Evolutionary conservation across 192 early-diverging fungal genomes (phyloP), one percentile per base, ranked within the genome.

Genomic region (Umbelopsis ramanniana): DNA sequence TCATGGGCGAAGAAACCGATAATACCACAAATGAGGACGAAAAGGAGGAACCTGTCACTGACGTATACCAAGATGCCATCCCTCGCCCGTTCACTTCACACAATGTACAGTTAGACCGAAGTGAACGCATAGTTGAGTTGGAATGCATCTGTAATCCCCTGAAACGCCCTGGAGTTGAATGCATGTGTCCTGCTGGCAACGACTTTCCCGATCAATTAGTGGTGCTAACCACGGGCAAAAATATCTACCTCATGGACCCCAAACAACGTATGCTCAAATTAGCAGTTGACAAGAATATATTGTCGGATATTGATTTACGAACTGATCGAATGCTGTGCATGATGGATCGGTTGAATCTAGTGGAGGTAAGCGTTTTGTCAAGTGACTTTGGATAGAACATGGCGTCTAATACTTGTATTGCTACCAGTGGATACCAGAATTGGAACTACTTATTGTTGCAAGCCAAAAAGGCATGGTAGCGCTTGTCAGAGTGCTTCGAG

Each of bases 381-480:
- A 23, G 14, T 33, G 24, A 0, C 21, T 5, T 10, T 24, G 23
- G 23, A 0, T 57, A 4, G 12, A 11, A 19, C 53, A 35, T 11
- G 1, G 29, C 3, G 29, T 24, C 11, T 37, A 37, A 63, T 37
- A 9, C 35, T 63, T n/a, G 3, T 6, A 2, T 8, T 29, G 29
- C 29, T 29, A 0, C 6, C 33, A 63, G 57, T 79, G 77, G 77
- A 37, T 79, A 45, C 73, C 77, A 5, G 77, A 79, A 17, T 24
- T 79, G 60, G 77, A 79, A 43, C 21, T 79, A 12, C 57, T 52
- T 33, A 45, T 79, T 33, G 46, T 55, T 1, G 77, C 69, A 4
- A 72, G 69, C 29, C 77, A 79, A 46, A 79, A 74, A 50, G 77
- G 77, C 47, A 68, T 52, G 33, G 77, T 79, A 10, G 73, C 70